Evolutionary conservation across 257 asterid genomes (phyloP), one percentile per base, ranked within the genome.

Genomic region (Coffea canephora): DNA sequence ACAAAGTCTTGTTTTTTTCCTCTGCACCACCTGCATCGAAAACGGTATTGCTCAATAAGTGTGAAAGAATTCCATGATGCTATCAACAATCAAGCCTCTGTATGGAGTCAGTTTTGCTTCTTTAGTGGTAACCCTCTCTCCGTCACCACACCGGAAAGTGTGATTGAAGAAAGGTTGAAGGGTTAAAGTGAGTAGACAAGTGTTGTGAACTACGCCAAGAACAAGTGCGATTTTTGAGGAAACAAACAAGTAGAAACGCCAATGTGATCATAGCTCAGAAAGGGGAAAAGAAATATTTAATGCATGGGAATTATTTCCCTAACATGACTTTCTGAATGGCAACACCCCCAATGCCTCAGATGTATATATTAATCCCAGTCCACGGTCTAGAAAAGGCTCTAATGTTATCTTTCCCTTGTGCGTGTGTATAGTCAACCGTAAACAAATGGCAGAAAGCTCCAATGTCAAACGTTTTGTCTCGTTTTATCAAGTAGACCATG

Each of bases 1-100:
- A 43, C 94, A 92, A n/a, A 92, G 62, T 84, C 83, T 84, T 14
- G 89, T 88, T 34, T 67, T 48, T 71, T 88, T 91, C 82, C 79
- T 89, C 86, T 23, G 82, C 31, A 85, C 92, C 79, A 92, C 91
- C 97, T 92, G 80, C 83, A 78, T 10, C 0, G 21, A 73, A 5
- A 6, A 75, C 65, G 1, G 62, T 31, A 74, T 80, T 65, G 31
- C 54, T 5, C 67, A 23, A 23, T n/a, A 54, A 54, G 19, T 54
- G 3, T 54, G 21, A 62, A 62, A 62, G 31, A 62, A 5, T 62
- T 57, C 65, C 11, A 57, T 7, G 34, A 9, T 62, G 34, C 15
- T 23, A 61, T 7, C 67, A 57, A 57, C 34, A 6, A 23, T 61
- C 6, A 61, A 61, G 13, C 67, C 67, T 15, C 25, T 57, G 65